Evolutionary conservation across 805 yeast genomes (phyloP), one percentile per base, ranked within the genome.

Genomic region (Candida easanensis): DNA sequence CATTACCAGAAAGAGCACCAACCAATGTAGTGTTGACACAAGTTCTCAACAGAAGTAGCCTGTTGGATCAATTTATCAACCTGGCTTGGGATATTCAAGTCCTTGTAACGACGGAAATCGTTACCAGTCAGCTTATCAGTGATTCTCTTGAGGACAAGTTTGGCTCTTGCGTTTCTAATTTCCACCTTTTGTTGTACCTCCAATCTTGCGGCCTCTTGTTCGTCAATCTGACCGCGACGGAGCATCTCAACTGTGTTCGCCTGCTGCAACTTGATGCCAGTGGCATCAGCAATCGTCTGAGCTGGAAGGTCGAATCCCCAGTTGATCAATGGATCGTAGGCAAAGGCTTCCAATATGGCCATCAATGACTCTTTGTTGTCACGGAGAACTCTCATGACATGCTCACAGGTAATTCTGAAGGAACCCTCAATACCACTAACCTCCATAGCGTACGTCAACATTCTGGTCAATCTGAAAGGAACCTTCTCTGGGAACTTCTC

Each of bases 381-480:
- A 51, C 99, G 74, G 41, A 93, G 69, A 2, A 95, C 95, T 49
- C 95, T 75, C 97, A 95, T 91, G 4, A 93, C 99, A 64, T 91
- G 90, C 60, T 93, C 98, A 64, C 97, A 87, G 0, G 98, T 90
- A 31, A 93, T 90, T 56, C 98, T 76, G 75, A 88, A 93, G 27
- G 96, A 87, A 3, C 99, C 99, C 65, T 93, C 98, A 49, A 93
- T 89, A 7, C 99, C 99, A 65, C 96, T 86, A 3, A 93, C 98
- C 63, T 95, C 99, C 97, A 93, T 91, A 0, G 98, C 99, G 63
- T 89, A 89, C 18, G 95, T 89, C 51, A 95, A 73, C 99, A 93
- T 93, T 64, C 99, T 74, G 0, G 99, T 93, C 45, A 93, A 74
- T 63, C 99, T 76, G 70, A 93, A 93, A 7, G 99, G 99, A 19